Percentiles rank a stretch among this genome's conserved stretches.
Evolutionary conservation across 1,139 yeast species (phyloP).

Genomic region (Pichia sp.): DNA sequence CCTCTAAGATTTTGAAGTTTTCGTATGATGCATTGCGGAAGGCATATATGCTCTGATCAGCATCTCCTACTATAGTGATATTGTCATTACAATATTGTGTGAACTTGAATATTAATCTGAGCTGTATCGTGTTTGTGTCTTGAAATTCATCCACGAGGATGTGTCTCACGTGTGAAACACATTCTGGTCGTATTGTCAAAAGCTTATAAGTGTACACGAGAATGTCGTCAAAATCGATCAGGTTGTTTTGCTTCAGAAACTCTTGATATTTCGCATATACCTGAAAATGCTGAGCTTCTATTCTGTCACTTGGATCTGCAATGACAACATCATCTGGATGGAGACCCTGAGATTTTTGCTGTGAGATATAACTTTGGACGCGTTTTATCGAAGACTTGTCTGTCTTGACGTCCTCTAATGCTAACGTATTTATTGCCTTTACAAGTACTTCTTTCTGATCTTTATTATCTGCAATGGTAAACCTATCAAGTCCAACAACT

Average conservation of each 20-base stretch:
- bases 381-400: slow-evolving; percentile 24
- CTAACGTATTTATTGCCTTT: slow-evolving; percentile 35
- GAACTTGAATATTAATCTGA: slow-evolving; percentile 60
- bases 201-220: slow-evolving; percentile 53
- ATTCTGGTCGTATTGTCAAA: slow-evolving; percentile 42
- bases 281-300: slow-evolving; percentile 13
- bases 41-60: slow-evolving; percentile 91
- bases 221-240: slow-evolving; percentile 83
- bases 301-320: slow-evolving; percentile 4
- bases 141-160: slow-evolving; percentile 93
- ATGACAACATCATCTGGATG: slow-evolving; percentile 37
- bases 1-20: slow-evolving; percentile 61
- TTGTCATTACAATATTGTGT: slow-evolving; percentile 39
- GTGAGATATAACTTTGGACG: slow-evolving; percentile 12
- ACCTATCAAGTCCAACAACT: slow-evolving; percentile 43
- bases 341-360: slow-evolving; percentile 17
- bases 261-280: slow-evolving; percentile 54
- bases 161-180: slow-evolving; percentile 54
- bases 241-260: slow-evolving; percentile 38
- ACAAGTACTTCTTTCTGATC: slow-evolving; percentile 53
- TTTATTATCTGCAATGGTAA: slow-evolving; percentile 62
- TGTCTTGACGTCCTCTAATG: slow-evolving; percentile 18
- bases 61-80: slow-evolving; percentile 90
- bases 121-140: slow-evolving; percentile 79
- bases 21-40: slow-evolving; percentile 75